Conservation (phyloP, 495 filamentous ascomycete species). For the Aspergillus carlsbadensis region DNA sequence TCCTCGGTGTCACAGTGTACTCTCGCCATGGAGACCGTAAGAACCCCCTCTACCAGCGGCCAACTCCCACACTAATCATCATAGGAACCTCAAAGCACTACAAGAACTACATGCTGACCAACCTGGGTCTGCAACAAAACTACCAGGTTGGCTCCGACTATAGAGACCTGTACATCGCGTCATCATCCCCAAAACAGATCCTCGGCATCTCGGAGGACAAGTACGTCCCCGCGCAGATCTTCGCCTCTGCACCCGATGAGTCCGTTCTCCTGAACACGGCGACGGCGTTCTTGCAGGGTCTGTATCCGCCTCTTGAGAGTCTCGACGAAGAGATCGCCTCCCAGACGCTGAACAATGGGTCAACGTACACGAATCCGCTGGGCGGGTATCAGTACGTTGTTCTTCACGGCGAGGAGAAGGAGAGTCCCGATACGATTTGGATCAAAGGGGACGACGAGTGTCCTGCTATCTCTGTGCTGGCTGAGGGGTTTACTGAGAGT, state of each 20-base stretch:
- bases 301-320: constrained; percentile 53
- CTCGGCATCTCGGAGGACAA: constrained; percentile 48
- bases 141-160: constrained; percentile 58
- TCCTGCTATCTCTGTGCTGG: not conserved
- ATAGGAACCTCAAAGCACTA: constrained; percentile 35
- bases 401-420: constrained; percentile 41
- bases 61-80: not conserved
- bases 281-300: constrained; percentile 52
- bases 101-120: constrained; percentile 46
- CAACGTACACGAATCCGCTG: constrained; percentile 43
- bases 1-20: constrained; percentile 55
- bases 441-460: constrained; percentile 38
- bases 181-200: constrained; percentile 45
- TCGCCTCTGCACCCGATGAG: constrained; percentile 51
- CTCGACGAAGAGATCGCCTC: constrained; percentile 11
- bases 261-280: constrained; percentile 54
- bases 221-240: constrained; percentile 55
- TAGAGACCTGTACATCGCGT: constrained; percentile 53
- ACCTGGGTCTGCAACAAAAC: constrained; percentile 55
- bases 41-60: not conserved
- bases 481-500: constrained; percentile 47
- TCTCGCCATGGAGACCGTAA: constrained; percentile 55
- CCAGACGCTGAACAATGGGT: constrained; percentile 50
- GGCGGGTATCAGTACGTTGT: constrained; percentile 53
- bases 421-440: constrained; percentile 46